Base-by-base conservation (phyloP, 2,329 filamentous ascomycete genomes). In the Cephalotrichum gorgonifer region DNA sequence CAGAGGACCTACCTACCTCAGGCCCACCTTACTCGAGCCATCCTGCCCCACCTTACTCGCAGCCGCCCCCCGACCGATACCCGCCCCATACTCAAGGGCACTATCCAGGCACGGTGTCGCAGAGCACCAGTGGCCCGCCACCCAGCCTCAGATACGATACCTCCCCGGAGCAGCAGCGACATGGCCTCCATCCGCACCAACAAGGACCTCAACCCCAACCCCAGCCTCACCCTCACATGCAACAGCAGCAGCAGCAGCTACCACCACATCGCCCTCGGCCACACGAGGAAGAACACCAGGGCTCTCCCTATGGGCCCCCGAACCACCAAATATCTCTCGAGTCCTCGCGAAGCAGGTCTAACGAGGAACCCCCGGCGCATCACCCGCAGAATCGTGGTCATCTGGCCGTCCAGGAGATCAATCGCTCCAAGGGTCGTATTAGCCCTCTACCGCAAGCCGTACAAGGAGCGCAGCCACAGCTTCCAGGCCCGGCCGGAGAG, bases 361-460 rank as follows among this genome's bases (percentile, higher is more conserved):
- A 69, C 71, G 0, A 73, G 71, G 12, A 72, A 61, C 51, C 63
- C 65, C 14, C 61, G 62, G 9, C 44, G 42, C 27, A 54, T 33
- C 74, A 77, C 47, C 67, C 66, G 8, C 76, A 77, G 44, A 81
- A 74, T 52, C 74, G 86, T 53, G 82, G 78, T 33, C 73, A 95
- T 41, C 71, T 95, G n/a, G 83, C 81, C 3, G 76, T 95, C 11
- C 88, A 94, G 57, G 83, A 87, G 50, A 83, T 84, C 52, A 89
- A 88, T 59, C 81, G 88, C 48, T 53, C 48, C 28, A 86, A 85
- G 55, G 90, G 90, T 2, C 83, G 90, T 44, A 76, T 88, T 35
- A 96, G 91, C 8, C 91, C 91, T 2, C 71, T 96, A 15, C 91
- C 91, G 1, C 91, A 96, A 64, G 90, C 91, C 22, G 90, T 96